These are phyloP conservation scores for Vigna mungo DNA, from an alignment of 306 rosid species.

Conservation along the genomic window DNA sequence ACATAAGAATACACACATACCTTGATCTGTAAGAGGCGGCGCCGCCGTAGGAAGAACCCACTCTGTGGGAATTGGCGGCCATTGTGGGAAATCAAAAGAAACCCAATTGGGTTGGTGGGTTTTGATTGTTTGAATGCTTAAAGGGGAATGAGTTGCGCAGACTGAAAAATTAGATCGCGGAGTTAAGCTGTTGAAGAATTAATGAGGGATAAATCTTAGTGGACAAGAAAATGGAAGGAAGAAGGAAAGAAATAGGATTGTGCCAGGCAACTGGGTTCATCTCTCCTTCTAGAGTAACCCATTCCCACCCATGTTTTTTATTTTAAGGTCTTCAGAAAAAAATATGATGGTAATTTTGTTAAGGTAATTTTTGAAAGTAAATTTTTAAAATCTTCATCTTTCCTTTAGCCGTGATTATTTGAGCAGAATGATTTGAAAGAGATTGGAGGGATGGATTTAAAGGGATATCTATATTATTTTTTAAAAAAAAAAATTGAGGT, in stretches of 20 bases:
- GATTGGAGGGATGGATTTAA: no score
- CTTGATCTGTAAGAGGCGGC: constrained; percentile 79
- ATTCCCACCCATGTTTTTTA: not conserved
- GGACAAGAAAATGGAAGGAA: constrained; percentile 8
- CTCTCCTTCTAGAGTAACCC: not conserved
- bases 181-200: not conserved
- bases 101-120: not conserved
- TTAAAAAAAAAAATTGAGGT: no score
- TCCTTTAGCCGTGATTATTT: no score
- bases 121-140: not conserved
- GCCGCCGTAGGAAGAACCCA: constrained; percentile 57
- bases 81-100: constrained; percentile 39
- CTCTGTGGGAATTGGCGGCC: constrained; percentile 63
- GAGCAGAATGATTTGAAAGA: no score
- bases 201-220: not conserved
- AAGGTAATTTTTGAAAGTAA: no score
- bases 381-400: no score
- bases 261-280: not conserved
- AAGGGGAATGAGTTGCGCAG: not conserved
- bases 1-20: constrained; percentile 34
- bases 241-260: not conserved
- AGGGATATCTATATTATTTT: no score
- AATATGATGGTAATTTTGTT: not conserved
- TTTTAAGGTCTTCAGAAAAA: not conserved
- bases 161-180: not conserved